A percentile compares a stretch with the other conserved stretches of the same genome.
These are phyloP conservation scores for Choanephora cucurbitarum DNA, from an alignment of 371 early-diverging fungal genomes.

Conservation along the genomic window DNA sequence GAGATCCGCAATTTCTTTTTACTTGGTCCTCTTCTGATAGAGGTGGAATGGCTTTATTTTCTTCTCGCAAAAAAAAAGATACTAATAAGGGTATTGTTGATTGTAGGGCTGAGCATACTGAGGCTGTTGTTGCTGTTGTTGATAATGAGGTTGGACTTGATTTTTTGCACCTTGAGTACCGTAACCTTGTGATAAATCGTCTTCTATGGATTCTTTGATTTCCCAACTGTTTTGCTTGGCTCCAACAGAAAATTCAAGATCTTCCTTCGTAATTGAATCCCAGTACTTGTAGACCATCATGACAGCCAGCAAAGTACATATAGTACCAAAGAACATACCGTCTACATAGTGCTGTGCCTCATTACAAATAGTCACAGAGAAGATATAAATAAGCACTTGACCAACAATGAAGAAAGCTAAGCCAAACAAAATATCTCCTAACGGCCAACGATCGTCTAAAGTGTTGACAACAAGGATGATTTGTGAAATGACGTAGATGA, in stretches of 20 bases:
- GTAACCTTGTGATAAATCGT: constrained; percentile 43
- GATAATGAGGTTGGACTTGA: constrained; percentile 18
- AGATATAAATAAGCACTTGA: constrained; percentile 78
- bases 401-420: constrained; percentile 85
- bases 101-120: constrained; percentile 16
- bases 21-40: too few relatives aligned
- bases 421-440: constrained; percentile 92
- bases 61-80: too few relatives aligned
- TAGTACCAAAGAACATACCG: constrained; percentile 93
- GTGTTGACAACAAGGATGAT: constrained; percentile 92
- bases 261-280: constrained; percentile 98
- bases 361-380: constrained; percentile 81
- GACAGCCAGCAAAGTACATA: constrained; percentile 89
- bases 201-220: constrained; percentile 77
- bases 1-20: too few relatives aligned
- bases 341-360: constrained; percentile 93
- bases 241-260: constrained; percentile 94
- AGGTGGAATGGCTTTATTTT: too few relatives aligned
- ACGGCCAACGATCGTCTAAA: constrained; percentile 95
- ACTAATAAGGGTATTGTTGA: constrained; percentile 19
- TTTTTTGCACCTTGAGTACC: constrained; percentile 15
- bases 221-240: constrained; percentile 93
- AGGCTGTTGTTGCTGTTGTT: constrained; percentile 24
- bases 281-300: constrained; percentile 99
- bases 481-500: constrained; percentile 88